Evolutionary conservation across 2,329 filamentous ascomycete species (phyloP).

Genomic region (Ascochyta pisi): DNA sequence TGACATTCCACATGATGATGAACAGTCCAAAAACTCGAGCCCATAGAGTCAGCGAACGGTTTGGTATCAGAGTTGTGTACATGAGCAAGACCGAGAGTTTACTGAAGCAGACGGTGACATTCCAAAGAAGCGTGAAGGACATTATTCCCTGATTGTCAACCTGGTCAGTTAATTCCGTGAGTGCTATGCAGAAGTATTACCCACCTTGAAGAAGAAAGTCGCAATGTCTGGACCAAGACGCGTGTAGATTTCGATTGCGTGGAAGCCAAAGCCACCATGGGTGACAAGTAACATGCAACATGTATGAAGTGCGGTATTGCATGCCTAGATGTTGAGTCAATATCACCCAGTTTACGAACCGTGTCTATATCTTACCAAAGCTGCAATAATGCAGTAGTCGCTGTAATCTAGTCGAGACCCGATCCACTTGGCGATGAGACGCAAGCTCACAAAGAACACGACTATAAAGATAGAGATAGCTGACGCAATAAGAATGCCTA

Average conservation of each 20-base stretch:
- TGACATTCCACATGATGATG: constrained; percentile 22
- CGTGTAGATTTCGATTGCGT: constrained; percentile 19
- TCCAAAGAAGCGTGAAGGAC: constrained; percentile 30
- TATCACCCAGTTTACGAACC: background rate
- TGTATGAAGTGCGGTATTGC: constrained; percentile 26
- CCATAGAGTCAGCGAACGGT: constrained; percentile 18
- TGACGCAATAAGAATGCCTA: no score
- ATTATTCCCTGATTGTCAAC: constrained; percentile 23
- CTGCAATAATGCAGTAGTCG: background rate
- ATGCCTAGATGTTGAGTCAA: constrained; percentile 8
- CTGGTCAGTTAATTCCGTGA: background rate
- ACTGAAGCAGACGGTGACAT: constrained; percentile 27
- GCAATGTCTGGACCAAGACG: constrained; percentile 25
- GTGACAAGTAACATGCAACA: constrained; percentile 25
- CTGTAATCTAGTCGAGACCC: no score
- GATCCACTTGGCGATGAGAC: no score
- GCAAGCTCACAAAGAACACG: no score
- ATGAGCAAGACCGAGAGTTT: constrained; percentile 30
- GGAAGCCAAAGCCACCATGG: constrained; percentile 31
- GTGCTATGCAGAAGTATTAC: no score
- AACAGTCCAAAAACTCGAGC: constrained; percentile 11
- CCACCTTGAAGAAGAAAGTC: constrained; percentile 31
- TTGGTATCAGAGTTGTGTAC: constrained; percentile 26
- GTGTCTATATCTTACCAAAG: constrained; percentile 13
- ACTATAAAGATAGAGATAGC: no score